Evolutionary conservation across 768 basidiomycete species (phyloP), one percentile per base, ranked within the genome.

Genomic region (Boletus speciosus): DNA sequence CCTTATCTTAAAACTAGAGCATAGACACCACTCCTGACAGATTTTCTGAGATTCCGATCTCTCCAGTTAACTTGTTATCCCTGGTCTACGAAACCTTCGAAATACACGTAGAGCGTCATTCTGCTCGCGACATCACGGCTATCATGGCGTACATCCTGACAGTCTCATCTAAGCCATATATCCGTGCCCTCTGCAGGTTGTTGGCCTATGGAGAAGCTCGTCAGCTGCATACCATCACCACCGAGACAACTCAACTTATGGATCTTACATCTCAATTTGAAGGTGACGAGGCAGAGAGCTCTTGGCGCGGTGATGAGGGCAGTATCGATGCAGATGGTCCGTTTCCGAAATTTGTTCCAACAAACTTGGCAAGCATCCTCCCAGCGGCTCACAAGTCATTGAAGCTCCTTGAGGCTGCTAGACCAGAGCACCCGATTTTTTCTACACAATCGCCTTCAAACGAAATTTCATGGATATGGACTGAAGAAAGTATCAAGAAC

Each of bases 381-480:
- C 78, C 82, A 12, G 79, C 81, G 4, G 89, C 89, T 1, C 81
- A 81, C 56, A 85, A 81, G 60, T 92, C 91, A 0, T 69, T 93
- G 10, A 74, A 78, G 29, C 70, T 93, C 4, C 75, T 93, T 0
- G 76, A 76, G 45, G 78, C 77, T 10, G 88, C 90, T 4, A 74
- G 81, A 53, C 84, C 88, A 0, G 78, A 82, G 44, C 87, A 90
- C 62, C 76, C 76, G 0, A 66, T 88, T 11, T 69, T 89, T n/a
- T 79, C 76, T 2, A 64, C 71, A 29, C 46, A 37, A 38, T 35
- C 14, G 9, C 29, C 38, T 21, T 51, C 43, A 7, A 69, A 73
- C 19, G 81, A 82, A 48, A 76, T 91, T 1, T 66, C 75, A 11
- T 73, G 74, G 49, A 73, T 75, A 11, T 87, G 79, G 80, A 49